Evolutionary conservation across 768 basidiomycete species (phyloP).

Genomic region (Chiua virens): DNA sequence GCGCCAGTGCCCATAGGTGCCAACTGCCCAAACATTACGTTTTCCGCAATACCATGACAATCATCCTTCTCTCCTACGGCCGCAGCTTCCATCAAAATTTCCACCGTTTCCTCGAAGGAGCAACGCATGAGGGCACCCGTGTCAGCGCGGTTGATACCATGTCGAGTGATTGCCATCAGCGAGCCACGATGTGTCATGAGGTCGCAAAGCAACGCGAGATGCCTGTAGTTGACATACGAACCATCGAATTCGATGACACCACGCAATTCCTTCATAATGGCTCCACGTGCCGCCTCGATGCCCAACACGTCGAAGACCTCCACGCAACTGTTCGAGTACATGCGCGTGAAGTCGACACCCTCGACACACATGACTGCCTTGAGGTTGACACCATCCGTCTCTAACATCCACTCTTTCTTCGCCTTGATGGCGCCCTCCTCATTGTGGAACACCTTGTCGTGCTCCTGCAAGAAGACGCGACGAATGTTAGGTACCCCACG

Average conservation of each 20-base stretch:
- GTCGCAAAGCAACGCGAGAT: constrained; percentile 94
- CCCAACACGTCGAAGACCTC: constrained; percentile 94
- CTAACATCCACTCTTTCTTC: constrained; percentile 88
- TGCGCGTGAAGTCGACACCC: constrained; percentile 90
- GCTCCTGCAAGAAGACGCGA: constrained; percentile 90
- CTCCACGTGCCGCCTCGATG: constrained; percentile 94
- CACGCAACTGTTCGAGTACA: constrained; percentile 95
- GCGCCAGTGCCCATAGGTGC: constrained; percentile 99
- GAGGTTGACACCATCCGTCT: constrained; percentile 96
- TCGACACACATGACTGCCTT: constrained; percentile 95
- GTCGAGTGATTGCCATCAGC: constrained; percentile 98
- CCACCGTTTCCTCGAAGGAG: constrained; percentile 99
- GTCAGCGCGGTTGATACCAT: constrained; percentile 98
- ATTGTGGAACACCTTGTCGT: constrained; percentile 71
- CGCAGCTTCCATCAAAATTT: constrained; percentile 98
- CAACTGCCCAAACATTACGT: constrained; percentile 98
- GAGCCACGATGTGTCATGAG: constrained; percentile 95
- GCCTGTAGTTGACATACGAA: constrained; percentile 98
- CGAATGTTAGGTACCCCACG: constrained; percentile 91
- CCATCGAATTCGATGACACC: constrained; percentile 98
- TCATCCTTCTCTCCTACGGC: constrained; percentile 98
- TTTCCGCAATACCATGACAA: constrained; percentile 98
- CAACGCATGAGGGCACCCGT: constrained; percentile 99
- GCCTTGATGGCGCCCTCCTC: constrained; percentile 65
- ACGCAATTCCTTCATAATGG: constrained; percentile 91